Conservation (phyloP, 2,329 filamentous ascomycete species). For the Neofusicoccum parvum region DNA sequence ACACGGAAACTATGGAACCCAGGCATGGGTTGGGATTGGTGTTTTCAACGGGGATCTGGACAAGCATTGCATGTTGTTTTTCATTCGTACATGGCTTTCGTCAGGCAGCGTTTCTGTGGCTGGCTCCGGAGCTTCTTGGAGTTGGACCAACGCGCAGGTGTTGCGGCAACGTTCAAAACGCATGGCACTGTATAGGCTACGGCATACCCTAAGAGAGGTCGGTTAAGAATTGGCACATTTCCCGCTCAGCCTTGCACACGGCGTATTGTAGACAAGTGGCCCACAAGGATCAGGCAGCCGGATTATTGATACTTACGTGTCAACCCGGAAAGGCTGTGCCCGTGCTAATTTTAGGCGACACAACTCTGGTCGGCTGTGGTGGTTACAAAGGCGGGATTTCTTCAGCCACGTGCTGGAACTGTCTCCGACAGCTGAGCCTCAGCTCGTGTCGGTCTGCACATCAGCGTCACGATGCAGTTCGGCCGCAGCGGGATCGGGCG, state of each 20-base stretch:
- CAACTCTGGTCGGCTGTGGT: neutral
- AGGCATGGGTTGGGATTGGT: neutral
- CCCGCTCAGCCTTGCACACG: neutral
- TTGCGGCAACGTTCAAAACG: constrained; percentile 1
- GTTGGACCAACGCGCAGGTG: constrained; percentile 2
- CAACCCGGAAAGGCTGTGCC: too few species aligned
- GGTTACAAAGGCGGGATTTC: neutral
- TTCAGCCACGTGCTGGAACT: neutral
- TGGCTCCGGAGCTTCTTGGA: neutral
- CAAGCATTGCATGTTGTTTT: neutral
- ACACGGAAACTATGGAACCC: neutral
- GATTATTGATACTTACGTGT: too few species aligned
- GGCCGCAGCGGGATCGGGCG: neutral
- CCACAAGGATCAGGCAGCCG: too few species aligned
- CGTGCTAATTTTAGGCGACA: too few species aligned
- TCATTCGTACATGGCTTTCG: neutral
- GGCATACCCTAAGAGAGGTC: neutral
- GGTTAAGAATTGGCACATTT: neutral
- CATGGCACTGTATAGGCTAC: neutral
- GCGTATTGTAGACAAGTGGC: too few species aligned
- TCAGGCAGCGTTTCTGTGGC: neutral
- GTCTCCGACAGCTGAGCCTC: neutral
- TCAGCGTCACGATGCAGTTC: neutral
- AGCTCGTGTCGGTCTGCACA: neutral
- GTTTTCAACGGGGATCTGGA: neutral